Conservation (phyloP, 345 rosid genomes). For the Brassica incana region DNA sequence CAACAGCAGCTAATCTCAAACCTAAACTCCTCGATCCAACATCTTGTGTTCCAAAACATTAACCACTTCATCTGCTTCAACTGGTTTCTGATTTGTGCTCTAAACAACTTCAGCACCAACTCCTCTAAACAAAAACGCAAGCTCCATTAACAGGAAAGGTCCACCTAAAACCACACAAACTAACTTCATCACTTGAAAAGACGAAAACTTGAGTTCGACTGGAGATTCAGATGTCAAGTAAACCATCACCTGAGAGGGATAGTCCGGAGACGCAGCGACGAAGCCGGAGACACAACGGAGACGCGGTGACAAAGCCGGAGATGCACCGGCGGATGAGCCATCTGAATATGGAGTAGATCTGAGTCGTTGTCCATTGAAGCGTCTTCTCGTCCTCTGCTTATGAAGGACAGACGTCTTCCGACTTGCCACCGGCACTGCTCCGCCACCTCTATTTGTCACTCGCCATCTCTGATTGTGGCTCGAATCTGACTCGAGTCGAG, state of each 20-base stretch:
- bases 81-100: slow-evolving; percentile 76
- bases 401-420: too few relatives aligned
- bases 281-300: slow-evolving; percentile 20
- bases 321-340: too few relatives aligned
- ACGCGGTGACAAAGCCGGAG: too few relatives aligned
- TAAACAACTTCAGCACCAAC: slow-evolving; percentile 74
- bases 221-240: neutral
- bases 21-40: slow-evolving; percentile 88
- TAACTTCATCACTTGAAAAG: slow-evolving; percentile 7
- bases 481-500: too few relatives aligned
- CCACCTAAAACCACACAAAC: slow-evolving; percentile 50
- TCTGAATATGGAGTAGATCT: too few relatives aligned
- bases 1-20: neutral
- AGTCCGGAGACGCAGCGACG: slow-evolving; percentile 62
- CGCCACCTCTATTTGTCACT: too few relatives aligned
- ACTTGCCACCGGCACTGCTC: too few relatives aligned
- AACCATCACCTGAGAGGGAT: slow-evolving; percentile 66
- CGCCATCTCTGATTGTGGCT: too few relatives aligned
- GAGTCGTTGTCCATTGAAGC: too few relatives aligned
- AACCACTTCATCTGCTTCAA: slow-evolving; percentile 53
- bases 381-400: too few relatives aligned
- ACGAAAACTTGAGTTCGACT: neutral
- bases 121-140: slow-evolving; percentile 77
- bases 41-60: slow-evolving; percentile 77
- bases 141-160: slow-evolving; percentile 83